Base-by-base conservation (phyloP, 345 rosid species). In the Psidium guajava region DNA sequence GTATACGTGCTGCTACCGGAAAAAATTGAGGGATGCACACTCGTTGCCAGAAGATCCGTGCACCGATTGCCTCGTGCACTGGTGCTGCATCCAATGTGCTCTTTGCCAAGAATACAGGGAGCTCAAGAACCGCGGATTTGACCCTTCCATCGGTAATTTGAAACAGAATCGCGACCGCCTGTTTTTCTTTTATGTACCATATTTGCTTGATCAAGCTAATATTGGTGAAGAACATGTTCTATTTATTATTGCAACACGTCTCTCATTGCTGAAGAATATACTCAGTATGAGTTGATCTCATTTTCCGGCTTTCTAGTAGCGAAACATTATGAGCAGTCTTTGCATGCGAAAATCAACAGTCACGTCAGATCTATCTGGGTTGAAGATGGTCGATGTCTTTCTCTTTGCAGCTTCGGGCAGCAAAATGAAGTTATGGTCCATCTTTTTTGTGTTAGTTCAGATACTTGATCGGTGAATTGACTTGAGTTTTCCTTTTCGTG, bases 41-140 rank as follows among this genome's bases (percentile, higher is more conserved):
- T 54, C 54, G 15, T 27, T 85, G 64, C 69, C 11, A 11, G 86
- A 53, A 20, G 21, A 9, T 28, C 54, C 27, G 14, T 54, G 75
- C 14, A 57, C 3, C 6, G 83, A 85, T 75, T 85, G 40, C 74
- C 53, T 27, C 20, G 18, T 81, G 15, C 86, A 85, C 77, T 57
- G 36, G 49, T 85, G 40, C 12, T 85, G 86, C 40, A 40, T 11
- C 1, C 27, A 16, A 5, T 81, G 84, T 22, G 86, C 86, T 36
- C 36, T 85, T 28, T 85, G 87, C 53, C 87, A 85, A 80, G 87
- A 85, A 36, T 24, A 82, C 27, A 59, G 87, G 22, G 87, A 85
- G 80, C 84, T 85, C 22, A 58, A 59, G 42, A 55, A 85, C 80
- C 83, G 59, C 13, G 81, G 84, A 40, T 3, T 28, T 10, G 87